Conservation (phyloP, 305 asterid species). For the Rubia balearica region DNA sequence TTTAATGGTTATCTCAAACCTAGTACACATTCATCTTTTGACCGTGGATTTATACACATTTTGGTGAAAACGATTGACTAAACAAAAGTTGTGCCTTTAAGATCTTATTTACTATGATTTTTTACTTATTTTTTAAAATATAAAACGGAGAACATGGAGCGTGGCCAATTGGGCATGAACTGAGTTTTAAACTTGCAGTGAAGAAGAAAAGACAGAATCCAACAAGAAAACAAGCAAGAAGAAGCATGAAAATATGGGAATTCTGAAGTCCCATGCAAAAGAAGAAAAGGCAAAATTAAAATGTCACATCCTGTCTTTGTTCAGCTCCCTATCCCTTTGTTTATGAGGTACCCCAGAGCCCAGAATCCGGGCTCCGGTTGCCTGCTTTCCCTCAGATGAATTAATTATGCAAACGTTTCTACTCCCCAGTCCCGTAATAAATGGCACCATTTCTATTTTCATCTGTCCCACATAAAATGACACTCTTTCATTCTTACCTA, state of each 20-base stretch:
- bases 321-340: background rate
- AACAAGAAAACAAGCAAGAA: background rate
- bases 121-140: background rate
- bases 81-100: background rate
- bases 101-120: background rate
- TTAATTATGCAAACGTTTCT: no score
- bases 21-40: slow-evolving; percentile 10
- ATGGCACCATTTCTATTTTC: no score
- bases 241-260: slow-evolving; percentile 13
- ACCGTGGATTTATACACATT: background rate
- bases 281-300: slow-evolving; percentile 5
- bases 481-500: no score
- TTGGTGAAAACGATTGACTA: background rate
- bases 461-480: no score
- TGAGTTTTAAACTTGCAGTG: background rate
- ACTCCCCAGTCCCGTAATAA: no score
- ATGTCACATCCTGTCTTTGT: slow-evolving; percentile 24
- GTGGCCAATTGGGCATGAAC: background rate
- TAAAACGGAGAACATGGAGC: background rate
- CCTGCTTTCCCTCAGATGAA: background rate
- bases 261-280: slow-evolving; percentile 20
- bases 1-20: background rate
- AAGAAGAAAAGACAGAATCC: background rate
- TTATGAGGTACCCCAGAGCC: slow-evolving; percentile 9
- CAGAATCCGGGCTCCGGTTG: slow-evolving; percentile 10